phyloP scores from a whole-genome alignment of 495 filamentous ascomycete species.

The Penicillium taxi region DNA sequence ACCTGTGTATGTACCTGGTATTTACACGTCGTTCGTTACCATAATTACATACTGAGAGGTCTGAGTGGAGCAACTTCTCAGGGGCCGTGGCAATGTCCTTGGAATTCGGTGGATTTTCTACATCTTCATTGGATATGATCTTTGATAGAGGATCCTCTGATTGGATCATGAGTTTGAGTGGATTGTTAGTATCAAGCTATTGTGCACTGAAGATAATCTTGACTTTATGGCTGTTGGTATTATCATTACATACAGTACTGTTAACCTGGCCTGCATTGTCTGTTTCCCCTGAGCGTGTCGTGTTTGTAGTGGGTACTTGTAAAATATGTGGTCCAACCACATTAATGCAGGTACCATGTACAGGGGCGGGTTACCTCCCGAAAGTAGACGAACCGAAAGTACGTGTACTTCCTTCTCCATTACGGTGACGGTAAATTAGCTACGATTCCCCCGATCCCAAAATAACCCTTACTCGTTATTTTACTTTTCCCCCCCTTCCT shows the following conservation, averaged over 20 bases:
- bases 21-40: conserved; percentile 20
- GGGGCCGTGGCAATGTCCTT: conserved; percentile 26
- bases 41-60: conserved; percentile 8
- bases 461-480: conserved; percentile 29
- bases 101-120: conserved; percentile 14
- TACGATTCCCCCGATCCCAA: conserved; percentile 14
- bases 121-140: conserved; percentile 8
- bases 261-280: neutral
- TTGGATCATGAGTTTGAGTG: neutral
- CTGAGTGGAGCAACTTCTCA: conserved; percentile 22
- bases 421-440: conserved; percentile 28
- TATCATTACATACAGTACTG: conserved; percentile 9
- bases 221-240: conserved; percentile 1
- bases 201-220: neutral
- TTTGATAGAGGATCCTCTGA: neutral
- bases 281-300: conserved; percentile 5
- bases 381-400: neutral
- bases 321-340: neutral
- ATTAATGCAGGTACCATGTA: conserved; percentile 11
- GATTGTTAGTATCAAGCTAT: neutral
- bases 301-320: conserved; percentile 8
- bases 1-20: conserved; percentile 8
- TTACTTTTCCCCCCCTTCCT: conserved; percentile 24
- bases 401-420: conserved; percentile 9
- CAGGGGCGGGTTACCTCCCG: neutral